Base-by-base conservation (phyloP, 441 rosid genomes). In the Jatropha multifida region DNA sequence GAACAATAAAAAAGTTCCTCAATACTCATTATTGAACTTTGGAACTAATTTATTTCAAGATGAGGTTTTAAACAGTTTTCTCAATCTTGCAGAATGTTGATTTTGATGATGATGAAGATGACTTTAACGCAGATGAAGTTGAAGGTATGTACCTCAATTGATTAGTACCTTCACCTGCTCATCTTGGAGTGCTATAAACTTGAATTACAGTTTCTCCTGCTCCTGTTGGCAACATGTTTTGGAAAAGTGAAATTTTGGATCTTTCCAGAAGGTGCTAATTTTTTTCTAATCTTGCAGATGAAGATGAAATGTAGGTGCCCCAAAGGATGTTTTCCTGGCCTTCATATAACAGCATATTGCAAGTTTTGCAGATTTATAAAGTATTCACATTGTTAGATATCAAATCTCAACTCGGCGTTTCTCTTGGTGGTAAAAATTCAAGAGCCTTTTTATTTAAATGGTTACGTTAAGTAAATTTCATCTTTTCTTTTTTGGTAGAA, bases 41-140 rank as follows among this genome's bases (percentile, higher is more conserved):
- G 17, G 8, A 23, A 48, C 49, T 40, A 55, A 4, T 65, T 40
- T 55, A 18, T 4, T 58, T 68, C n/a, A 32, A 2, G 1, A 42
- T 42, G 23, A 41, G 10, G 2, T 26, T 54, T 58, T 18, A 11
- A 15, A n/a, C 18, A 46, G 0, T 46, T 37, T 44, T 42, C 55
- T 14, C 12, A 26, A 63, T 79, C 12, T 67, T 32, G 62, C 84
- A 85, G 88, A 85, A 85, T 26, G 64, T 77, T 59, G 83, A 83
- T 71, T 85, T 82, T 41, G 88, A 85, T 67, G 86, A 83, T 48
- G 86, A 85, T 72, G 88, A 85, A 7, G 86, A 85, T 0, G 86
- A 83, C 70, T 77, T 68, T 41, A 81, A 85, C 71, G 58, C 72
- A 73, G 88, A 80, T 65, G 85, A 65, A 46, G 78, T 72, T 44